These are phyloP conservation scores for Paraconiothyrium brasiliense DNA, from an alignment of 2,329 filamentous ascomycete genomes.

Conservation along the genomic window DNA sequence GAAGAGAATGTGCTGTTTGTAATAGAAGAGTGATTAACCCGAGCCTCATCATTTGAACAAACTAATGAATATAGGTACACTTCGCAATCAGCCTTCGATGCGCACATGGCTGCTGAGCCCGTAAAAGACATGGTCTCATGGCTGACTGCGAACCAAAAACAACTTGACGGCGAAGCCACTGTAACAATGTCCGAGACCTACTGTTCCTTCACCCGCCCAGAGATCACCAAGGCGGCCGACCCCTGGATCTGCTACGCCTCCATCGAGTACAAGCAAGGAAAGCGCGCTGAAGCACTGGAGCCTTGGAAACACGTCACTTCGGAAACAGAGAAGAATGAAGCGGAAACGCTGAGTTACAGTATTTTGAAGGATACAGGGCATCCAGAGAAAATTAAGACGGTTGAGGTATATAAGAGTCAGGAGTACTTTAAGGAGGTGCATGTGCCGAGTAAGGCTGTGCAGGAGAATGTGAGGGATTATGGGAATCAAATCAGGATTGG, in stretches of 20 bases:
- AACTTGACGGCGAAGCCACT: constrained; percentile 18
- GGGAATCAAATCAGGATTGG: constrained; percentile 22
- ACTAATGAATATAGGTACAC: constrained; percentile 27
- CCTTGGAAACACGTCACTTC: constrained; percentile 30
- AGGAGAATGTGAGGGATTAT: constrained; percentile 27
- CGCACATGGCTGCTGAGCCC: constrained; percentile 26
- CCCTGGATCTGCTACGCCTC: constrained; percentile 31
- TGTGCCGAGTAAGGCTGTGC: constrained; percentile 30
- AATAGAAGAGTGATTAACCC: constrained; percentile 29
- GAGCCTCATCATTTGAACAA: background rate
- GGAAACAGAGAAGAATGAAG: constrained; percentile 31
- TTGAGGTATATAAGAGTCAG: constrained; percentile 34
- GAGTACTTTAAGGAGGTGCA: constrained; percentile 35
- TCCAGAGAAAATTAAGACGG: constrained; percentile 22
- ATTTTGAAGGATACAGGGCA: constrained; percentile 30
- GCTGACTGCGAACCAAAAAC: constrained; percentile 20
- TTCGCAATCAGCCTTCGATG: constrained; percentile 29
- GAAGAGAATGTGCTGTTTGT: constrained; percentile 28
- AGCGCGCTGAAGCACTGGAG: constrained; percentile 26
- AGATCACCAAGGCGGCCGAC: constrained; percentile 19
- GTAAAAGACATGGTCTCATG: constrained; percentile 22
- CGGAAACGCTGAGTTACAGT: constrained; percentile 30
- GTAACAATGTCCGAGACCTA: constrained; percentile 22
- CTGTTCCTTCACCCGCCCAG: constrained; percentile 25
- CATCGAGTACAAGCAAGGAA: constrained; percentile 33